Conservation (phyloP, 495 filamentous ascomycete genomes). For the Bacidia gigantensis region DNA sequence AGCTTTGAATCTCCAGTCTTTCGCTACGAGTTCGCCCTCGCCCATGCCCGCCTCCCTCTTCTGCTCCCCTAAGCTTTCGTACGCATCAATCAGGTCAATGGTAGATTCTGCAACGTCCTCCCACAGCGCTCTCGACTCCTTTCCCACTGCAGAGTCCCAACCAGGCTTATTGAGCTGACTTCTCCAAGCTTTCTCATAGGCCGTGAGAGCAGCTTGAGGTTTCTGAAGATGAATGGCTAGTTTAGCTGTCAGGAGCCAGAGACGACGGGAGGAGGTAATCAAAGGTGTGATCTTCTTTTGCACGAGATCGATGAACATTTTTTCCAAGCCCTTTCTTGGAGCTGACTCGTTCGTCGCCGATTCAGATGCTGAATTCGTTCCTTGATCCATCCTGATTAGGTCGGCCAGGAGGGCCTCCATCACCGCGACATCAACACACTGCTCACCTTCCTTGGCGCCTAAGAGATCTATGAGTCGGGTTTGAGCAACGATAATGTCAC, state of each 20-base stretch:
- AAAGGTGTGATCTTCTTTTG: constrained; percentile 61
- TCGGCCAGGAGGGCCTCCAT: constrained; percentile 59
- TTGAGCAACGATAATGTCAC: constrained; percentile 60
- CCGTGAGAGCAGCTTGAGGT: constrained; percentile 57
- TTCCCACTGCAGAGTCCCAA: constrained; percentile 22
- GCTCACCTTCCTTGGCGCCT: constrained; percentile 53
- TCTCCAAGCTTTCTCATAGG: constrained; percentile 82
- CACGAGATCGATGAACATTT: constrained; percentile 53
- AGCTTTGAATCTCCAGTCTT: constrained; percentile 76
- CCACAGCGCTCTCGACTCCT: constrained; percentile 36
- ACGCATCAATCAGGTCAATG: constrained; percentile 35
- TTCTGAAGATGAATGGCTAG: constrained; percentile 56
- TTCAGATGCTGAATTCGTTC: constrained; percentile 23
- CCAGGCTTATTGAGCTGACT: constrained; percentile 37
- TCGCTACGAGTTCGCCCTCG: constrained; percentile 31
- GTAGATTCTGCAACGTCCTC: constrained; percentile 35
- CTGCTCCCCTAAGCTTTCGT: constrained; percentile 33
- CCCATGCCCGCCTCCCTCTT: constrained; percentile 23
- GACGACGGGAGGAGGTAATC: constrained; percentile 60
- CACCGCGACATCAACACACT: constrained; percentile 60
- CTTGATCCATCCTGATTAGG: constrained; percentile 28
- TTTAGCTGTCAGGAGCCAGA: constrained; percentile 61
- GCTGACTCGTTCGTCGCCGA: constrained; percentile 11
- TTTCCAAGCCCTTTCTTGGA: constrained; percentile 22
- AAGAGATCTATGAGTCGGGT: constrained; percentile 62